A percentile compares a stretch with the other conserved stretches of the same genome.
Conservation (phyloP, 805 yeast genomes). For the Ogataea siamensis region DNA sequence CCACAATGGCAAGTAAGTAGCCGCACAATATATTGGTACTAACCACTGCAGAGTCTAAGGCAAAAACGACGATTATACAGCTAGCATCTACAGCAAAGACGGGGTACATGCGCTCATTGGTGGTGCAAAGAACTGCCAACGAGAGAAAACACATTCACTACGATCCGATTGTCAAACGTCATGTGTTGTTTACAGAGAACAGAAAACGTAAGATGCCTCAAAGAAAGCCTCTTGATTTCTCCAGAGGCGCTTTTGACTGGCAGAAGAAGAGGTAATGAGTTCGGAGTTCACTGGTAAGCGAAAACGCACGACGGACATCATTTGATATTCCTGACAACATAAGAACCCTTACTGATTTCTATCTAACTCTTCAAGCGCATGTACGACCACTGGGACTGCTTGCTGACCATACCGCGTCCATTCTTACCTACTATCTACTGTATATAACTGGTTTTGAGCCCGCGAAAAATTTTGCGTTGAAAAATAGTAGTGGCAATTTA, state of each 20-base stretch:
- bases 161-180: slow-evolving; percentile 86
- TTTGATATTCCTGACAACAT: neutral
- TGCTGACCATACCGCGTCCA: too few species aligned
- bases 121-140: slow-evolving; percentile 79
- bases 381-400: too few species aligned
- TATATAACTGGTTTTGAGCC: slow-evolving; percentile 13
- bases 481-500: slow-evolving; percentile 11
- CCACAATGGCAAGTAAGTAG: slow-evolving; percentile 26
- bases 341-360: too few species aligned
- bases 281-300: too few species aligned
- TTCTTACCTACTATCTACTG: too few species aligned
- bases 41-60: slow-evolving; percentile 53
- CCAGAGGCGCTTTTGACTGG: slow-evolving; percentile 41
- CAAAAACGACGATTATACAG: slow-evolving; percentile 79
- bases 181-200: slow-evolving; percentile 84
- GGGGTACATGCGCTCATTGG: slow-evolving; percentile 78
- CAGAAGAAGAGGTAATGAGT: slow-evolving; percentile 33
- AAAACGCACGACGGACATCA: too few species aligned
- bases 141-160: slow-evolving; percentile 78
- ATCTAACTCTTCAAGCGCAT: too few species aligned
- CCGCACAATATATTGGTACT: neutral
- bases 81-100: slow-evolving; percentile 87
- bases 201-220: slow-evolving; percentile 76
- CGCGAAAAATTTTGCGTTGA: slow-evolving; percentile 15
- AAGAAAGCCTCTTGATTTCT: slow-evolving; percentile 46